A percentile compares a stretch with the other conserved stretches of the same genome.
Conservation (phyloP, 352 stramenopile genomes). For the Globisporangium okanoganense region DNA sequence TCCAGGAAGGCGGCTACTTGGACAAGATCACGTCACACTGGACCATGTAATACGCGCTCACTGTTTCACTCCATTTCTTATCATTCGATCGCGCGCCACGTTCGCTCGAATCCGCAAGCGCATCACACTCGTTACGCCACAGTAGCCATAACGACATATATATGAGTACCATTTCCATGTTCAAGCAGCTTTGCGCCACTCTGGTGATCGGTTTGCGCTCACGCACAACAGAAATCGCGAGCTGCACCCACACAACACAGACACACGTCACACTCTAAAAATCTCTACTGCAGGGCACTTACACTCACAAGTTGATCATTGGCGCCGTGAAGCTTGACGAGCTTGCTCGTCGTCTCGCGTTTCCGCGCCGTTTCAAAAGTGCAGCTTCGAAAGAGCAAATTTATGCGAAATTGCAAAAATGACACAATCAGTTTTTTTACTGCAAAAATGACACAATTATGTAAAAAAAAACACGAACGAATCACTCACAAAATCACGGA, state of each 20-base stretch:
- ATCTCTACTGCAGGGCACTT: background rate
- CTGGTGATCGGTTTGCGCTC: background rate
- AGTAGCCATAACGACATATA: background rate
- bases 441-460: background rate
- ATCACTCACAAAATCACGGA: no score
- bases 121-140: background rate
- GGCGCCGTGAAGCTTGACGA: no score
- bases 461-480: background rate
- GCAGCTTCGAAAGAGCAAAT: background rate
- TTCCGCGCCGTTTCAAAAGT: no score
- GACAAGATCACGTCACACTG: constrained; percentile 1
- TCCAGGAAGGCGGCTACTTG: constrained; percentile 23
- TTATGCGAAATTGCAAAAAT: background rate
- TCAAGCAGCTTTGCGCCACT: background rate
- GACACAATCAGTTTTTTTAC: background rate
- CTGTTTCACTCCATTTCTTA: background rate
- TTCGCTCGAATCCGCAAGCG: background rate
- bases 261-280: background rate
- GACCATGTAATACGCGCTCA: background rate
- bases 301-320: background rate
- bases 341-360: no score
- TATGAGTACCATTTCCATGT: background rate
- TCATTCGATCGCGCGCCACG: no score
- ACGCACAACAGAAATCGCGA: background rate
- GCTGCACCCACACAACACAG: background rate